phyloP scores from a whole-genome alignment of 2,329 filamentous ascomycete species.

The Nigrospora osmanthi region DNA sequence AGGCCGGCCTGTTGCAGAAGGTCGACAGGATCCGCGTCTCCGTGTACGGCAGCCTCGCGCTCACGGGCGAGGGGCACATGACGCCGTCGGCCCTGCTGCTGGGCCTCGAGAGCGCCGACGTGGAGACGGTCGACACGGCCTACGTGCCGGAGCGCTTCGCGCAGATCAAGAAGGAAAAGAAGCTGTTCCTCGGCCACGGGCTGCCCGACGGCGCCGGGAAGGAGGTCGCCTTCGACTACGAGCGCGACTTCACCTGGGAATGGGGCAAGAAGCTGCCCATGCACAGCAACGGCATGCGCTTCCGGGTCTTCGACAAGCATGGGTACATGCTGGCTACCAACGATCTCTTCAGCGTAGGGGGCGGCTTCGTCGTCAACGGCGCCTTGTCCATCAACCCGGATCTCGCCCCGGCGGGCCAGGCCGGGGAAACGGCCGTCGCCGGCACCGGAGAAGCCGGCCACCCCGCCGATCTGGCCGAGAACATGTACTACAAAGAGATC shows the following conservation, averaged over 20 bases:
- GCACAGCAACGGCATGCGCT: slow-evolving; percentile 45
- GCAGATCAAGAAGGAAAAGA: slow-evolving; percentile 37
- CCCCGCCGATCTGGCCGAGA: slow-evolving; percentile 41
- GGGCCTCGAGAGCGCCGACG: slow-evolving; percentile 40
- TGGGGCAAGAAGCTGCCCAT: slow-evolving; percentile 42
- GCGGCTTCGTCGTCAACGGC: slow-evolving; percentile 44
- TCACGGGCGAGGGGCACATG: slow-evolving; percentile 45
- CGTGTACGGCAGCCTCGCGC: slow-evolving; percentile 40
- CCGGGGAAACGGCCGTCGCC: slow-evolving; percentile 5
- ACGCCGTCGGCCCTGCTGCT: slow-evolving; percentile 40
- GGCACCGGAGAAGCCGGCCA: slow-evolving; percentile 16
- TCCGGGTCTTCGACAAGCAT: slow-evolving; percentile 39
- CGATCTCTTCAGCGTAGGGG: slow-evolving; percentile 42
- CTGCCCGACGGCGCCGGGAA: slow-evolving; percentile 30
- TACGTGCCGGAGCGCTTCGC: slow-evolving; percentile 37
- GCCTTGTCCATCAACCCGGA: slow-evolving; percentile 27
- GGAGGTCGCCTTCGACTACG: slow-evolving; percentile 41
- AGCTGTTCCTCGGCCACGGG: slow-evolving; percentile 33
- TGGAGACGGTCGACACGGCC: slow-evolving; percentile 39
- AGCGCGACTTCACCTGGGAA: slow-evolving; percentile 40
- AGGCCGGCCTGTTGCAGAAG: slow-evolving; percentile 34
- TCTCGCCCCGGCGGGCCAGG: slow-evolving; percentile 7
- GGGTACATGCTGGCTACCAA: slow-evolving; percentile 39
- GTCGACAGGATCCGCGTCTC: slow-evolving; percentile 39
- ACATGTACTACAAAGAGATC: slow-evolving; percentile 45